Conservation (phyloP, 257 asterid species). For the Solanum gracilifrons region DNA sequence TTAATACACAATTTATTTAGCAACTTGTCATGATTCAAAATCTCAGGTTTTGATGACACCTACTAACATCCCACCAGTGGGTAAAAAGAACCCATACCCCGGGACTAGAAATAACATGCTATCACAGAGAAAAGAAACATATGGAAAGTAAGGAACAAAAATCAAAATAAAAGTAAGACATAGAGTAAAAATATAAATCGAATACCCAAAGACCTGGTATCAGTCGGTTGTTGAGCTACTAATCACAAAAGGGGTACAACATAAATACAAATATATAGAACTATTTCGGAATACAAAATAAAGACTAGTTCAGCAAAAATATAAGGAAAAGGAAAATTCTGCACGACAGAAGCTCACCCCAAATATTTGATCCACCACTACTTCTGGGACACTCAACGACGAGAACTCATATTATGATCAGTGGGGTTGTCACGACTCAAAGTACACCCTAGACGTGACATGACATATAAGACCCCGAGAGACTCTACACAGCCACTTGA, state of each 20-base stretch:
- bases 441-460: too few relatives aligned
- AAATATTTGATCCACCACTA: neutral
- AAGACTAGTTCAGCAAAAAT: neutral
- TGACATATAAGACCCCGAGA: too few relatives aligned
- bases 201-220: neutral
- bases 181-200: too few relatives aligned
- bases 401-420: too few relatives aligned
- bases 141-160: neutral
- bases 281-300: neutral
- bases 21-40: neutral
- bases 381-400: too few relatives aligned
- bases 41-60: neutral
- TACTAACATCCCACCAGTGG: neutral
- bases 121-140: neutral
- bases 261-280: too few relatives aligned
- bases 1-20: too few relatives aligned
- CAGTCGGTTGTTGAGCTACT: neutral
- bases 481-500: too few relatives aligned
- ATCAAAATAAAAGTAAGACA: too few relatives aligned
- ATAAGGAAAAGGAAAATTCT: neutral
- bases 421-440: too few relatives aligned
- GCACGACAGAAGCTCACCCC: neutral
- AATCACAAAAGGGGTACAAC: too few relatives aligned
- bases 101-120: neutral
- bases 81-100: neutral